Evolutionary conservation across 352 stramenopile species (phyloP), one percentile per base, ranked within the genome.

Genomic region (Phytophthora crassamura): DNA sequence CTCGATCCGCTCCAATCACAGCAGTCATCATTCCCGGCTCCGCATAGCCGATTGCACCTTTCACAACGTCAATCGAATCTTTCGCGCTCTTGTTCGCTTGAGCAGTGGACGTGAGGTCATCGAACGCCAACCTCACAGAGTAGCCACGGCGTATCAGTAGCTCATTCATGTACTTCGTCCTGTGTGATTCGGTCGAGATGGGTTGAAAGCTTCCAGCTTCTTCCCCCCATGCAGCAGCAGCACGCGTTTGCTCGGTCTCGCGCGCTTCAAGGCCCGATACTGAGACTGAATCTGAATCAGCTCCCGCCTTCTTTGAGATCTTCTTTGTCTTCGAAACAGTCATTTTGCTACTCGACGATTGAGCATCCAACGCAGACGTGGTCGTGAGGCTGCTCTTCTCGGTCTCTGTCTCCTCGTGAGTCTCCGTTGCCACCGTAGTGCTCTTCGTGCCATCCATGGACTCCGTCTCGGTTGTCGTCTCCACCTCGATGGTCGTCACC

Each of bases 171-270:
- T 10, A 57, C 34, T 59, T 54, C 34, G 14, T 57, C 47, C 25
- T 25, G 36, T 54, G n/a, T 15, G 16, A 36, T 57, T 66, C 42
- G 10, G 34, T 40, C 6, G 42, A 56, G 11, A 30, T n/a, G 3
- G 12, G 2, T 48, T 35, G 50, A 14, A 15, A 35, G 30, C 20
- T 48, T 5, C 16, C 43, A 46, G 48, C 7, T n/a, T 59, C 55
- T 61, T 71, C 56, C 8, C 53, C 57, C 57, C 64, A 72, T 20
- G 64, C 64, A 51, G 64, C 58, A 15, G 57, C 64, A 48, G 36
- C 57, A 56, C 58, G 45, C 14, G 9, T 49, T 53, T 42, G 28
- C 30, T 51, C 28, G 14, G 40, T 18, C 16, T 61, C 59, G 41
- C 48, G 28, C 15, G 40, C 52, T 36, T 11, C 6, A 36, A 48